These are phyloP conservation scores for Vigna unguiculata DNA, from an alignment of 306 rosid genomes.

Conservation along the genomic window DNA sequence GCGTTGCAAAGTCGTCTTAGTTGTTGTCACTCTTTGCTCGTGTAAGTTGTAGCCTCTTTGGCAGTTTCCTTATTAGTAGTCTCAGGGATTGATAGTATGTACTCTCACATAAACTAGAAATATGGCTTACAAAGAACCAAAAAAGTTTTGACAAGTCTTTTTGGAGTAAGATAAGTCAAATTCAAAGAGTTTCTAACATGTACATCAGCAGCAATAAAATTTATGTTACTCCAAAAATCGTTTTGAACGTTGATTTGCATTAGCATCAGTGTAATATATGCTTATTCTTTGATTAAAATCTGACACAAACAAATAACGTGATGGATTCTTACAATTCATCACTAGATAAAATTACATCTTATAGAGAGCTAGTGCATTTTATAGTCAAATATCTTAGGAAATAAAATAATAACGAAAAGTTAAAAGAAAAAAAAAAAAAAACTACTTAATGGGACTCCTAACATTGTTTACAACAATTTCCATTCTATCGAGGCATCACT, in stretches of 20 bases:
- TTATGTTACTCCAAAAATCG: no score
- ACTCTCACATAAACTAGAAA: no score
- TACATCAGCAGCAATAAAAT: no score
- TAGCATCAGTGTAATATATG: no score
- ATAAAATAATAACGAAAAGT: neutral
- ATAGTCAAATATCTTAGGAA: constrained; percentile 17
- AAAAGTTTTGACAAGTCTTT: neutral
- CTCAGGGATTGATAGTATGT: neutral
- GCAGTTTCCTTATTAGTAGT: neutral
- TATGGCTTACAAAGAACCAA: neutral
- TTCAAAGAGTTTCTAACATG: neutral
- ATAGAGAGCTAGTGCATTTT: neutral
- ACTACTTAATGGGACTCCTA: no score
- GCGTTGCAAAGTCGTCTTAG: no score
- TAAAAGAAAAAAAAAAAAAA: neutral
- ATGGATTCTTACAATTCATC: constrained; percentile 12
- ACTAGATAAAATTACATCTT: neutral
- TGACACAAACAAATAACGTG: constrained; percentile 10
- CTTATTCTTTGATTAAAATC: neutral
- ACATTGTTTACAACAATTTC: no score
- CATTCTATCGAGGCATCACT: no score
- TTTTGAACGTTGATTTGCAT: no score
- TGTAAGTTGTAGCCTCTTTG: neutral
- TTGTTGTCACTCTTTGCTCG: no score
- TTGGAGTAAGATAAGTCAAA: neutral